phyloP scores from a whole-genome alignment of 129 eudicot genomes.

The Escallonia herrerae region DNA sequence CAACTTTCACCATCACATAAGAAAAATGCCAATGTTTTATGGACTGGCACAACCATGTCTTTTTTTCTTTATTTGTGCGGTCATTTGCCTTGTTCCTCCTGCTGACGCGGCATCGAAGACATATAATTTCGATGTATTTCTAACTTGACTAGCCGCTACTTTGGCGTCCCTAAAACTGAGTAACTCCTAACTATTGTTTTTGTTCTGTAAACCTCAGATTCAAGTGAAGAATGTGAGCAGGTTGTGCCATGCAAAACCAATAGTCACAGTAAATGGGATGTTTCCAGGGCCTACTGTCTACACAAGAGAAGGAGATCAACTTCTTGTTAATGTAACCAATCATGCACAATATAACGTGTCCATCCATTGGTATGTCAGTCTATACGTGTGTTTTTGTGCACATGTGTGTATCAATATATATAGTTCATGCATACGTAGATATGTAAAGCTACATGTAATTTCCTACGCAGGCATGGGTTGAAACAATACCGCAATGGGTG shows the following conservation, averaged over 20 bases:
- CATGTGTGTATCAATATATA: too few species aligned
- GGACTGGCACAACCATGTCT: conserved; percentile 1
- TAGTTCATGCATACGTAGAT: too few species aligned
- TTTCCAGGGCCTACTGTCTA: conserved; percentile 34
- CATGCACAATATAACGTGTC: conserved; percentile 27
- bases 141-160: too few species aligned
- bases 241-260: conserved; percentile 26
- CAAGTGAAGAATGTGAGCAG: conserved; percentile 23
- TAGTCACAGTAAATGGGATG: conserved; percentile 28
- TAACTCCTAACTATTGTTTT: not conserved
- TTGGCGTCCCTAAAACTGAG: too few species aligned
- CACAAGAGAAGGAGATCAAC: conserved; percentile 23
- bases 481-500: conserved; percentile 30
- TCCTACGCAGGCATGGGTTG: conserved; percentile 25
- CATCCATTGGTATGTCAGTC: conserved; percentile 22
- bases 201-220: conserved; percentile 7
- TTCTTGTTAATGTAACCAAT: conserved; percentile 23
- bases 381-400: too few species aligned
- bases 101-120: conserved; percentile 40
- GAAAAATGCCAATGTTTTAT: not conserved
- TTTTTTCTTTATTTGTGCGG: not conserved
- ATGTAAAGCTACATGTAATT: not conserved
- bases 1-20: too few species aligned
- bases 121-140: conserved; percentile 39
- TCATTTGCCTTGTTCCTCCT: not conserved